These are phyloP conservation scores for Larix kaempferi DNA, from an alignment of 75 land plant genomes.

Conservation along the genomic window DNA sequence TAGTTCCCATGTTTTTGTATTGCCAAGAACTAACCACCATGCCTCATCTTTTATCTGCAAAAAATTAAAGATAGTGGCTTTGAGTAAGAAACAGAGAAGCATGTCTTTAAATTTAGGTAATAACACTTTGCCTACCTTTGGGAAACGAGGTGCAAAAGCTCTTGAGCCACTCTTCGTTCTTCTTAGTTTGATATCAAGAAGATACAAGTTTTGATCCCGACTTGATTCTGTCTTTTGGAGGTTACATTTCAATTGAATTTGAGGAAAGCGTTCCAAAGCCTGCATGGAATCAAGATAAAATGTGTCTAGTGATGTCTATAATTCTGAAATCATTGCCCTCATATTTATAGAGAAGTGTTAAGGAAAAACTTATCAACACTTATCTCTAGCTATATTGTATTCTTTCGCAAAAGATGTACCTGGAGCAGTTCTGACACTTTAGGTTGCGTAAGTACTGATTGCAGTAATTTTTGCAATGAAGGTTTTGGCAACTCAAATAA, in stretches of 20 bases:
- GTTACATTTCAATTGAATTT: slow-evolving; percentile 46
- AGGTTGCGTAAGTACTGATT: slow-evolving; percentile 12
- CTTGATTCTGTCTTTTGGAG: slow-evolving; percentile 28
- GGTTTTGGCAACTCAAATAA: slow-evolving; percentile 42
- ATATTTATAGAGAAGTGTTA: not conserved
- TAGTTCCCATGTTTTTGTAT: slow-evolving; percentile 64
- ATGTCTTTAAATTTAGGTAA: not conserved
- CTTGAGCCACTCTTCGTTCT: slow-evolving; percentile 36
- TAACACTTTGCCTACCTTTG: slow-evolving; percentile 52
- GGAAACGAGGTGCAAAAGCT: slow-evolving; percentile 82
- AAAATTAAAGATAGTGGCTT: not conserved
- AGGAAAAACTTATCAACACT: not conserved
- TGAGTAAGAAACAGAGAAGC: not conserved
- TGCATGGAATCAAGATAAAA: slow-evolving; percentile 13
- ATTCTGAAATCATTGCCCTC: not conserved
- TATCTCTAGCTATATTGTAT: not conserved
- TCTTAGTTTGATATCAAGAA: slow-evolving; percentile 53
- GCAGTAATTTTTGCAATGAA: slow-evolving; percentile 39
- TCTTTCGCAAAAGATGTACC: not conserved
- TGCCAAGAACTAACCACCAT: slow-evolving; percentile 94
- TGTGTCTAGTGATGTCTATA: too few species aligned
- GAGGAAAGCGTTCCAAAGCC: slow-evolving; percentile 65
- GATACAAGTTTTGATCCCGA: not conserved
- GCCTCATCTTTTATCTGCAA: slow-evolving; percentile 92
- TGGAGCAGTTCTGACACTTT: slow-evolving; percentile 9